These are phyloP conservation scores for Hypseocharis bilobata DNA, from an alignment of 441 rosid genomes.

Conservation along the genomic window DNA sequence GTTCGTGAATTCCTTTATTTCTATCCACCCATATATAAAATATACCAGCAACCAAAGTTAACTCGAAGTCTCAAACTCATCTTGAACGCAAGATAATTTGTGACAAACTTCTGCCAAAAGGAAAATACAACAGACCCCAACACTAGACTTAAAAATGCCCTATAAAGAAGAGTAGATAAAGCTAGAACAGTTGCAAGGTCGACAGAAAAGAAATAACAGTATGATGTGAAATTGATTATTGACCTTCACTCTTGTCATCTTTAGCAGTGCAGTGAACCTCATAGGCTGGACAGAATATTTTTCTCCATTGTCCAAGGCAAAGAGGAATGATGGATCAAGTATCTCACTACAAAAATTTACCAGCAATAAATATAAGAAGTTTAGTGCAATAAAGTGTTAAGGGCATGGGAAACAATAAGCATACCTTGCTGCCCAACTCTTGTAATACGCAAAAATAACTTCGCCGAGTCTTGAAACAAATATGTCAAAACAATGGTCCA, in stretches of 20 bases:
- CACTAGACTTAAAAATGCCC: background rate
- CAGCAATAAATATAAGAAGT: conserved; percentile 23
- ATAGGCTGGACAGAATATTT: conserved; percentile 79
- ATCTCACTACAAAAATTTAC: conserved; percentile 54
- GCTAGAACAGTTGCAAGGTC: background rate
- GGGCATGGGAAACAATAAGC: conserved; percentile 7
- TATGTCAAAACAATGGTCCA: conserved; percentile 95
- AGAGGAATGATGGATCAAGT: conserved; percentile 96
- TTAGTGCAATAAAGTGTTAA: conserved; percentile 21
- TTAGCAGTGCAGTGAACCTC: conserved; percentile 75
- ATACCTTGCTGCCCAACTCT: conserved; percentile 99
- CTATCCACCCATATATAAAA: too few relatives aligned
- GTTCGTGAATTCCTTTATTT: too few relatives aligned
- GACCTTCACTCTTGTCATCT: conserved; percentile 96
- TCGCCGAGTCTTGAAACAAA: conserved; percentile 82
- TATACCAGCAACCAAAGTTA: too few relatives aligned
- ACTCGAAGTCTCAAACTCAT: too few relatives aligned
- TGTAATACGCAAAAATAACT: conserved; percentile 80
- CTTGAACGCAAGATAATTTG: too few relatives aligned
- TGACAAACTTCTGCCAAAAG: too few relatives aligned
- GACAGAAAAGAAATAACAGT: background rate
- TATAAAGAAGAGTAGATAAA: background rate
- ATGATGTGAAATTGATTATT: conserved; percentile 17
- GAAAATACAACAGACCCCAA: too few relatives aligned
- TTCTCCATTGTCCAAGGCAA: conserved; percentile 89